Percentiles rank a stretch among this genome's conserved stretches.
phyloP scores from a whole-genome alignment of 257 asterid species.

The Solanum okadae region DNA sequence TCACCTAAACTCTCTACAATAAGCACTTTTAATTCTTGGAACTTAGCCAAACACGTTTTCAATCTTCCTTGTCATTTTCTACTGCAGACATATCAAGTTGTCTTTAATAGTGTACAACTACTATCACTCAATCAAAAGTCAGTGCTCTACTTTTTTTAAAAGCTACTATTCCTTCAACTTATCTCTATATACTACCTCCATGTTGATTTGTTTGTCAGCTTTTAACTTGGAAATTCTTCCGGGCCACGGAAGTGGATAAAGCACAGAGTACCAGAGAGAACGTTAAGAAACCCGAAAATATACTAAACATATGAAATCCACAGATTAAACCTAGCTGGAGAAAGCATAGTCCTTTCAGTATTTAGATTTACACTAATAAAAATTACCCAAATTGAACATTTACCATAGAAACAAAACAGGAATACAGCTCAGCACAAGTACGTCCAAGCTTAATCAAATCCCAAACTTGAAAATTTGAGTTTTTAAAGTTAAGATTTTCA shows the following conservation, averaged over 20 bases:
- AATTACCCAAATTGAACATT: background rate
- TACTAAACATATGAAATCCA: background rate
- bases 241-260: background rate
- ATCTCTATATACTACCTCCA: background rate
- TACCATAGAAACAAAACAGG: background rate
- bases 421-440: background rate
- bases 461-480: background rate
- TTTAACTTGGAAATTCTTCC: background rate
- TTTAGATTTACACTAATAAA: background rate
- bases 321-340: background rate
- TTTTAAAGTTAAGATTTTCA: background rate
- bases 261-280: background rate
- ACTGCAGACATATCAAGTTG: background rate
- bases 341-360: background rate
- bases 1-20: background rate
- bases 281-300: background rate
- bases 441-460: background rate
- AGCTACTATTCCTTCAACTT: background rate
- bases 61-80: background rate
- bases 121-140: background rate
- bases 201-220: background rate
- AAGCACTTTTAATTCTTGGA: background rate
- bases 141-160: background rate
- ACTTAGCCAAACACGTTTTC: background rate
- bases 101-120: background rate